Evolutionary conservation across 352 stramenopile species (phyloP).

Genomic region (Peronospora destructor): DNA sequence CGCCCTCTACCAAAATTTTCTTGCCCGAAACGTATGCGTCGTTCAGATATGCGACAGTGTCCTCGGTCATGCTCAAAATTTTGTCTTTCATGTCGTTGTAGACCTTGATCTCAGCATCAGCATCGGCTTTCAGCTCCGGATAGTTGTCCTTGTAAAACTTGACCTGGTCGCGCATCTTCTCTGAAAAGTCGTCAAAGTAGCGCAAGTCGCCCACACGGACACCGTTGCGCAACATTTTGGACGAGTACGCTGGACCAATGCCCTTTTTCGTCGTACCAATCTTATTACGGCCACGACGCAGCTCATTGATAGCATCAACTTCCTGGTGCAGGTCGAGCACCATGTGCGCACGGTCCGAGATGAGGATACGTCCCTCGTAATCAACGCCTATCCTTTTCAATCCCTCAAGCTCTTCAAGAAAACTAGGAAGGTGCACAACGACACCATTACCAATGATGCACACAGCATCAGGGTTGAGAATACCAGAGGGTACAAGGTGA

Average conservation of each 20-base stretch:
- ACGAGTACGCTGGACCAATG: conserved; percentile 97
- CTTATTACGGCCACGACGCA: conserved; percentile 90
- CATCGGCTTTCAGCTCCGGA: conserved; percentile 68
- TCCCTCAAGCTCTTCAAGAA: conserved; percentile 92
- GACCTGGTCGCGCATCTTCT: conserved; percentile 89
- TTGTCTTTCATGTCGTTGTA: conserved; percentile 76
- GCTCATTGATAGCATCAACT: conserved; percentile 80
- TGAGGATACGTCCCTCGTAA: conserved; percentile 91
- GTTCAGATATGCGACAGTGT: conserved; percentile 97
- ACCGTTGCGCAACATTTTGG: conserved; percentile 97
- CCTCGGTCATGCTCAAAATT: conserved; percentile 87
- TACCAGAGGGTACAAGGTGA: conserved; percentile 96
- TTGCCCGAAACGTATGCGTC: conserved; percentile 92
- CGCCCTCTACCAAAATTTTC: conserved; percentile 97
- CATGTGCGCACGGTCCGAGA: conserved; percentile 97
- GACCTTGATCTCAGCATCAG: conserved; percentile 80
- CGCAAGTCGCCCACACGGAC: conserved; percentile 94
- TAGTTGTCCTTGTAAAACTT: conserved; percentile 90
- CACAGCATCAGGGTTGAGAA: conserved; percentile 92
- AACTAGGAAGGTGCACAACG: conserved; percentile 95
- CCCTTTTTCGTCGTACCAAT: conserved; percentile 99
- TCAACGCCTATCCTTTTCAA: conserved; percentile 87
- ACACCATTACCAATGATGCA: conserved; percentile 99
- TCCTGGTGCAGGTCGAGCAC: conserved; percentile 99
- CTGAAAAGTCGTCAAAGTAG: conserved; percentile 84